phyloP scores from a whole-genome alignment of 2,329 filamentous ascomycete species.

The Sclerotinia trifoliorum region DNA sequence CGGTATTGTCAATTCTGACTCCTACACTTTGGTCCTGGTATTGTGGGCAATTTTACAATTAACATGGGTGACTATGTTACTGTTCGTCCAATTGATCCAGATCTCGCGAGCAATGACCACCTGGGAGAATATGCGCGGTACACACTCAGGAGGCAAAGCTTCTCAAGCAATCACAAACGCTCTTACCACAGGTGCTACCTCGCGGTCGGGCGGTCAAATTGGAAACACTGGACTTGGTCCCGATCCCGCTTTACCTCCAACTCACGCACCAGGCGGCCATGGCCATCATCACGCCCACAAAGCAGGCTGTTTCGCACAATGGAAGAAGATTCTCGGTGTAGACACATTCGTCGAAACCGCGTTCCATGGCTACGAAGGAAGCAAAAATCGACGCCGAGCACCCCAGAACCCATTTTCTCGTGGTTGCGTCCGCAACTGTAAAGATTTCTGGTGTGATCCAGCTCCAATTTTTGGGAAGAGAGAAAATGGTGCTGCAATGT shows the following conservation, averaged over 20 bases:
- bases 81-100: conserved; percentile 90
- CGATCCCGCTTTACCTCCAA: conserved; percentile 51
- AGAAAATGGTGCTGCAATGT: conserved; percentile 69
- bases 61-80: conserved; percentile 95
- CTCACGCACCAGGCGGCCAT: conserved; percentile 41
- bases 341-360: conserved; percentile 94
- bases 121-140: conserved; percentile 91
- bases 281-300: conserved; percentile 48
- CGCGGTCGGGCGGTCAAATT: conserved; percentile 67
- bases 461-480: conserved; percentile 75
- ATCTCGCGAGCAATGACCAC: conserved; percentile 92
- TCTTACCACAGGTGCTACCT: conserved; percentile 68
- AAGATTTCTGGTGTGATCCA: conserved; percentile 94
- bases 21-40: conserved; percentile 77
- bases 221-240: conserved; percentile 64
- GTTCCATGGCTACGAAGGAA: conserved; percentile 63
- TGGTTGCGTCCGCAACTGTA: conserved; percentile 84
- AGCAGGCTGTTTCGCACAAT: conserved; percentile 70
- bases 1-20: conserved; percentile 72
- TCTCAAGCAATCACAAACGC: conserved; percentile 66
- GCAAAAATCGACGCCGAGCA: conserved; percentile 50
- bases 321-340: conserved; percentile 81
- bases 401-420: conserved; percentile 77
- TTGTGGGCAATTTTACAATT: conserved; percentile 83
- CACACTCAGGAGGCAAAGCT: conserved; percentile 54